These are phyloP conservation scores for Penicillium sp. DNA, from an alignment of 2,329 filamentous ascomycete species.

Conservation along the genomic window DNA sequence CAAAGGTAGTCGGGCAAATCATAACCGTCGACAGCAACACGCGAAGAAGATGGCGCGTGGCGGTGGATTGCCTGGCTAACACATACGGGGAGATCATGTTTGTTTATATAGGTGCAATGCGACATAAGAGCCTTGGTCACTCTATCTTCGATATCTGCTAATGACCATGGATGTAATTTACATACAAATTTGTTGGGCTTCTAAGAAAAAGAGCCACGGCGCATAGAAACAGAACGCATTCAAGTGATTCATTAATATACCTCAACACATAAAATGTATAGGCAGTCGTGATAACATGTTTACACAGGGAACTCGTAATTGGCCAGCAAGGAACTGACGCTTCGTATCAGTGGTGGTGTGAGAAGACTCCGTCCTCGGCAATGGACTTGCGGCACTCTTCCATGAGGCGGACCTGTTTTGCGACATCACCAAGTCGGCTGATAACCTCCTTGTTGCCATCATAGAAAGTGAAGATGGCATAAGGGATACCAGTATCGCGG, in stretches of 20 bases:
- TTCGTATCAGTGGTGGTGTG: constrained; percentile 22
- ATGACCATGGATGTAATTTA: constrained; percentile 3
- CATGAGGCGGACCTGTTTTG: constrained; percentile 67
- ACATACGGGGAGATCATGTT: background rate
- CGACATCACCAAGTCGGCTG: constrained; percentile 65
- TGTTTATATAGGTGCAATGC: background rate
- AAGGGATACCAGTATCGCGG: constrained; percentile 70
- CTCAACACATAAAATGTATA: background rate
- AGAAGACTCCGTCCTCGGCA: constrained; percentile 25
- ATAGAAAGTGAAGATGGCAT: constrained; percentile 75
- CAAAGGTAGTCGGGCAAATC: constrained; percentile 74
- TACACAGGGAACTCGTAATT: constrained; percentile 5
- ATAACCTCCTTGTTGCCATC: constrained; percentile 76
- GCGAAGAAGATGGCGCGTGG: constrained; percentile 55
- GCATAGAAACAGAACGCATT: constrained; percentile 2
- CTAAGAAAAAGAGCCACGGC: background rate
- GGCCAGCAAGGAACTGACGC: constrained; percentile 3
- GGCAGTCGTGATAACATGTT: constrained; percentile 5
- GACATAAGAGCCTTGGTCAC: background rate
- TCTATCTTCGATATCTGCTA: background rate
- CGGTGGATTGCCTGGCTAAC: constrained; percentile 35
- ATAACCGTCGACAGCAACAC: constrained; percentile 67
- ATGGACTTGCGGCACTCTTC: constrained; percentile 59
- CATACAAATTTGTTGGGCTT: background rate
- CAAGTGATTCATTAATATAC: constrained; percentile 11